Percentiles rank a stretch among this genome's conserved stretches.
These are phyloP conservation scores for Cubamyces sp. DNA, from an alignment of 768 basidiomycete species.

Conservation along the genomic window DNA sequence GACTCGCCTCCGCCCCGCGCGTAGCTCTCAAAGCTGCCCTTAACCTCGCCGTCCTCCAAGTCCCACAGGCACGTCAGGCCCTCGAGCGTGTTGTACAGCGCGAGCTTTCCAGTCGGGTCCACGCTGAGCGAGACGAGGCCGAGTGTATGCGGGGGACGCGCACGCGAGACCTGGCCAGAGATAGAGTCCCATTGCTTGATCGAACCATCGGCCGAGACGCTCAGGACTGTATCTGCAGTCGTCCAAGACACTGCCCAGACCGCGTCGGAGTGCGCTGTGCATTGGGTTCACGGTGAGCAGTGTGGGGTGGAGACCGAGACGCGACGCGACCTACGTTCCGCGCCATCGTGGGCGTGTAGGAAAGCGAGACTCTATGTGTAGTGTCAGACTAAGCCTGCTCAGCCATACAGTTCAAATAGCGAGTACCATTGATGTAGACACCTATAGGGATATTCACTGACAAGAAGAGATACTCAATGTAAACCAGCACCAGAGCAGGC, in stretches of 20 bases:
- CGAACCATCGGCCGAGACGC: conserved; percentile 78
- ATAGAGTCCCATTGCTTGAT: conserved; percentile 74
- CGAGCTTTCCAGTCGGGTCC: conserved; percentile 63
- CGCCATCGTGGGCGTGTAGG: conserved; percentile 70
- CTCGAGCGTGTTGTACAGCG: conserved; percentile 82
- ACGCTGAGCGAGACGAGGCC: conserved; percentile 83
- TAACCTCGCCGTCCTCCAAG: conserved; percentile 58
- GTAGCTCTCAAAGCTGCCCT: conserved; percentile 77
- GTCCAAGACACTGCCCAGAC: conserved; percentile 84
- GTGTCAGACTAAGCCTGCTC: not conserved
- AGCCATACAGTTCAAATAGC: not conserved
- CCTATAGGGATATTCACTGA: not conserved
- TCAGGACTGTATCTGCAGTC: conserved; percentile 58
- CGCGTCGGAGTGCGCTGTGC: conserved; percentile 74
- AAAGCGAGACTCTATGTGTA: conserved; percentile 68
- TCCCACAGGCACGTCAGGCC: conserved; percentile 82
- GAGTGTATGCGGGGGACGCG: conserved; percentile 77
- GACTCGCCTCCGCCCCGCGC: conserved; percentile 54
- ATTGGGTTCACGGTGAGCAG: conserved; percentile 4
- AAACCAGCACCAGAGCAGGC: not conserved
- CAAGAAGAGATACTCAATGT: conserved; percentile 10
- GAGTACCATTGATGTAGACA: conserved; percentile 5
- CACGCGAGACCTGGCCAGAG: conserved; percentile 61
- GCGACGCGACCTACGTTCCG: conserved; percentile 62
- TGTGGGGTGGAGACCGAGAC: not conserved